Percentiles rank a stretch among this genome's conserved stretches.
phyloP scores from a whole-genome alignment of 345 rosid species.

The Turritis glabra region DNA sequence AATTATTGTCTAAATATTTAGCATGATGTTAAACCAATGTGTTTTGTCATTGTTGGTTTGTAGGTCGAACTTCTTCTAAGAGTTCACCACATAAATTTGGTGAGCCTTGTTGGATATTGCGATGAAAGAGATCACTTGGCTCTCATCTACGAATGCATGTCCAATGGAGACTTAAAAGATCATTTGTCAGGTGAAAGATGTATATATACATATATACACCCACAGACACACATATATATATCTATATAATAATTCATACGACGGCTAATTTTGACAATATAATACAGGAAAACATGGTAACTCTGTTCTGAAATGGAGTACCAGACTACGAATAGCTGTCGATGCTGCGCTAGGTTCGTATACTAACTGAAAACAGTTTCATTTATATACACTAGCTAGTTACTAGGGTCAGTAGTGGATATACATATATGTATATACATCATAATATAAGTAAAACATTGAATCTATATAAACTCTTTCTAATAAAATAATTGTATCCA shows the following conservation, averaged over 20 bases:
- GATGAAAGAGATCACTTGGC: slow-evolving; percentile 36
- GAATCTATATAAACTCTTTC: not conserved
- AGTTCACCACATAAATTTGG: slow-evolving; percentile 48
- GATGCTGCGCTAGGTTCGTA: slow-evolving; percentile 33
- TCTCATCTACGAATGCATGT: slow-evolving; percentile 49
- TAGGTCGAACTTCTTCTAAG: slow-evolving; percentile 44
- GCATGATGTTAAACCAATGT: not conserved
- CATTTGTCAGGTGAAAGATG: slow-evolving; percentile 19
- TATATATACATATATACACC: no score
- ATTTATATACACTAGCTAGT: not conserved
- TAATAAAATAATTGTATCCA: not conserved
- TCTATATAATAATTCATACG: not conserved
- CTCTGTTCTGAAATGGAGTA: slow-evolving; percentile 38
- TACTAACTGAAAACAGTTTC: not conserved
- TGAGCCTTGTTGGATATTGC: slow-evolving; percentile 44
- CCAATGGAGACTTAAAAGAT: slow-evolving; percentile 31
- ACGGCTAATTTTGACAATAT: not conserved
- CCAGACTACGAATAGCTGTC: slow-evolving; percentile 42
- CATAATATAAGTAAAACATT: not conserved
- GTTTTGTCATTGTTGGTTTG: not conserved
- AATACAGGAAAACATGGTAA: not conserved
- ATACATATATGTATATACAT: no score
- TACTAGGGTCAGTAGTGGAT: not conserved
- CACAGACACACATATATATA: no score
- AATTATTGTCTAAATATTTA: no score